Evolutionary conservation across 495 filamentous ascomycete genomes (phyloP).

Genomic region (Bryoglossum gracile): DNA sequence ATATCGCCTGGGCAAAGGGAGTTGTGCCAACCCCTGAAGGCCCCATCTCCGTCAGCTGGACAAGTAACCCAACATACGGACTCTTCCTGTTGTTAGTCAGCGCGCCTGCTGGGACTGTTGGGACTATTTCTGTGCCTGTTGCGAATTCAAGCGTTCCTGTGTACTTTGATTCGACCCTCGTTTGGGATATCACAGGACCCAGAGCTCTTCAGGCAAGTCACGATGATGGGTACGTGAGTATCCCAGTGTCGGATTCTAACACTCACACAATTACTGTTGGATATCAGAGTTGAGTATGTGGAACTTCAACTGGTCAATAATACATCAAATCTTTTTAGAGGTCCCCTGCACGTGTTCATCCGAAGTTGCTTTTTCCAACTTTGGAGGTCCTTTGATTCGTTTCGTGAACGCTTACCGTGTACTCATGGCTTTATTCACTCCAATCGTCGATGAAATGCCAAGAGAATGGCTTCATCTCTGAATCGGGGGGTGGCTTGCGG

Average conservation of each 20-base stretch:
- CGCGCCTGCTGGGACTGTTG: slow-evolving; percentile 23
- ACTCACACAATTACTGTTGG: slow-evolving; percentile 8
- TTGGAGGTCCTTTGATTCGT: too few relatives aligned
- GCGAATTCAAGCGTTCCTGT: slow-evolving; percentile 3
- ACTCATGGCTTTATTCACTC: too few relatives aligned
- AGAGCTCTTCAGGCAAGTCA: neutral
- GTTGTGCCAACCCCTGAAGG: slow-evolving; percentile 34
- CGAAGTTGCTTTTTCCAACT: too few relatives aligned
- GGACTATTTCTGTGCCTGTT: slow-evolving; percentile 20
- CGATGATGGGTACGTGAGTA: slow-evolving; percentile 15
- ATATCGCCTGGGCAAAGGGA: slow-evolving; percentile 34
- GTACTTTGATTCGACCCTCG: slow-evolving; percentile 7
- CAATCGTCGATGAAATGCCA: too few relatives aligned
- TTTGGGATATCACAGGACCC: neutral
- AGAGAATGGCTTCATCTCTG: too few relatives aligned
- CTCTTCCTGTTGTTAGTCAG: slow-evolving; percentile 18
- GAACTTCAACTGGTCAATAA: too few relatives aligned
- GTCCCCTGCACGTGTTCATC: too few relatives aligned
- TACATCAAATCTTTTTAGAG: too few relatives aligned
- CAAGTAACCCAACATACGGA: slow-evolving; percentile 12
- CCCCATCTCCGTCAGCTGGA: slow-evolving; percentile 31
- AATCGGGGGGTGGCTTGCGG: too few relatives aligned
- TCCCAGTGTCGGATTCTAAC: slow-evolving; percentile 8
- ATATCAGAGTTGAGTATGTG: neutral
- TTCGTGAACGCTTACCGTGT: too few relatives aligned